Evolutionary conservation across 108 stramenopile genomes (phyloP).

Genomic region (Nitzschia palea): DNA sequence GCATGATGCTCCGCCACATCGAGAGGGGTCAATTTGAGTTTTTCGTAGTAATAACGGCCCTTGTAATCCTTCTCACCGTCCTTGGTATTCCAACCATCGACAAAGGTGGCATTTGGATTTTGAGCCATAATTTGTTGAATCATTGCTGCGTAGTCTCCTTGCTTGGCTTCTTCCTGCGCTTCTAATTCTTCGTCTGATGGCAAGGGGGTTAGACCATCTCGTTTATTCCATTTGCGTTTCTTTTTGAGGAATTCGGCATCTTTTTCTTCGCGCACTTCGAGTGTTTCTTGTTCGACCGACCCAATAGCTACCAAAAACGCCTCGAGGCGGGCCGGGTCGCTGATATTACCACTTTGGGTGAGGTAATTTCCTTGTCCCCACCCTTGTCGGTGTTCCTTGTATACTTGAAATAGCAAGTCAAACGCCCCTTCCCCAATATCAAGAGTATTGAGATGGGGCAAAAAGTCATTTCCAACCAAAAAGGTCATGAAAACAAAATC

Average conservation of each 20-base stretch:
- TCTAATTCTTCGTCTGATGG: slow-evolving; percentile 83
- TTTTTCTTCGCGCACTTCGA: slow-evolving; percentile 75
- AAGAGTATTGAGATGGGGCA: slow-evolving; percentile 95
- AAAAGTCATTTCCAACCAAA: slow-evolving; percentile 97
- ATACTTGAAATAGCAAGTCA: slow-evolving; percentile 91
- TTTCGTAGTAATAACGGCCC: slow-evolving; percentile 94
- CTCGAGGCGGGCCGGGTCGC: slow-evolving; percentile 73
- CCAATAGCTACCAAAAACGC: slow-evolving; percentile 85
- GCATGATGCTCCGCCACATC: slow-evolving; percentile 68
- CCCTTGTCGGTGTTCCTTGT: slow-evolving; percentile 79
- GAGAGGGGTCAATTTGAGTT: slow-evolving; percentile 84
- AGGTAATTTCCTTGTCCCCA: slow-evolving; percentile 92
- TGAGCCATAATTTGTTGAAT: slow-evolving; percentile 63
- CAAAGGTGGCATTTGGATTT: slow-evolving; percentile 35
- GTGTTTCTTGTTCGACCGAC: slow-evolving; percentile 82
- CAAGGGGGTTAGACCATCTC: slow-evolving; percentile 59
- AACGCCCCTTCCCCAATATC: slow-evolving; percentile 97
- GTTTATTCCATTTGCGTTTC: slow-evolving; percentile 80
- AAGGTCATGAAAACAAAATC: slow-evolving; percentile 99
- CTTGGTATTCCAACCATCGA: slow-evolving; percentile 71
- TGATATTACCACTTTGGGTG: slow-evolving; percentile 83
- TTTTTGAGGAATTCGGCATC: slow-evolving; percentile 78
- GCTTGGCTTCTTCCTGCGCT: slow-evolving; percentile 74
- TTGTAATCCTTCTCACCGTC: slow-evolving; percentile 85
- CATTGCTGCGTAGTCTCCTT: slow-evolving; percentile 71